Conservation (phyloP, 2,329 filamentous ascomycete genomes). For the Pseudocercospora fuligena region DNA sequence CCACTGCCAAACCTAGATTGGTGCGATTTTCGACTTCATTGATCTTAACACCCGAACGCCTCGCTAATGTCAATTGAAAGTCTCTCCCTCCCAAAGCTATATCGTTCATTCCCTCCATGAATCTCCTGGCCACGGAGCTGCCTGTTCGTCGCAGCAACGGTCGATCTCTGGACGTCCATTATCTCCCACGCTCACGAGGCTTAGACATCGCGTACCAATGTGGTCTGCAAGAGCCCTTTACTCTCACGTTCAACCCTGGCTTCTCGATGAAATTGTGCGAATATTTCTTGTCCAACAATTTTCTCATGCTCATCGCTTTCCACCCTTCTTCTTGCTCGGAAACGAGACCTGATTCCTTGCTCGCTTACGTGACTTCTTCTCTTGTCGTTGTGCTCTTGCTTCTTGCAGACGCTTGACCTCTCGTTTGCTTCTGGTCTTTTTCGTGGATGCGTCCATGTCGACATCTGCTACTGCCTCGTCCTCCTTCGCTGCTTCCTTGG, state of each 20-base stretch:
- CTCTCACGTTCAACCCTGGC: too few species aligned
- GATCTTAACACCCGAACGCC: not conserved
- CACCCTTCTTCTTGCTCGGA: conserved; percentile 33
- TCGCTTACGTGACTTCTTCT: conserved; percentile 45
- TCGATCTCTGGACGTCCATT: too few species aligned
- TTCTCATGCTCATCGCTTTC: conserved; percentile 38
- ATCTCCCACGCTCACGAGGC: too few species aligned
- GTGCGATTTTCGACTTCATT: not conserved
- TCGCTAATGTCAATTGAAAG: not conserved
- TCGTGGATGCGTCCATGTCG: conserved; percentile 44
- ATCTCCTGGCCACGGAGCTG: too few species aligned
- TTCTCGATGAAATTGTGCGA: too few species aligned
- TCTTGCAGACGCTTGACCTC: conserved; percentile 30
- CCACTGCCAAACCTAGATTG: not conserved
- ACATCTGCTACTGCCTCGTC: conserved; percentile 20
- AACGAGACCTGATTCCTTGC: conserved; percentile 47
- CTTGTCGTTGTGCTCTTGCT: conserved; percentile 42
- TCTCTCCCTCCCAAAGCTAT: conserved; percentile 23
- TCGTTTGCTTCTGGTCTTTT: conserved; percentile 29
- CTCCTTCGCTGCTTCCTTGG: not conserved
- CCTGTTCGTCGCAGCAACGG: too few species aligned
- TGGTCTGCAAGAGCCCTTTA: too few species aligned
- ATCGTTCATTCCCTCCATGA: too few species aligned
- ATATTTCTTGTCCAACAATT: too few species aligned
- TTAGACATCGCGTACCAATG: too few species aligned